These are phyloP conservation scores for Microcos paniculata DNA, from an alignment of 345 rosid genomes.

Conservation along the genomic window DNA sequence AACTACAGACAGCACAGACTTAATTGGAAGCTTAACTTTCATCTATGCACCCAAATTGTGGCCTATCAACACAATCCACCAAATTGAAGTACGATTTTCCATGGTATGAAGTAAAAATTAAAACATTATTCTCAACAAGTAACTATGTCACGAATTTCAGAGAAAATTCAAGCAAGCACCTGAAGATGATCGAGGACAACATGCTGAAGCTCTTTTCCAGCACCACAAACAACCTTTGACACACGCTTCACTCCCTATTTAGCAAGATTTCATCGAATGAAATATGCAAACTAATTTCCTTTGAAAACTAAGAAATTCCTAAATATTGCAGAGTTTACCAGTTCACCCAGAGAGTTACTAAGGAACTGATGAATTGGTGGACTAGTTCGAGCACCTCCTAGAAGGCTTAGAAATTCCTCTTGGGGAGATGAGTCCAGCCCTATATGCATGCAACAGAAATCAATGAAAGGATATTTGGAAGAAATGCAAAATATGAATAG, in stretches of 20 bases:
- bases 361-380: conserved; percentile 91
- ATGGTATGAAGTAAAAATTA: neutral
- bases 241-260: conserved; percentile 87
- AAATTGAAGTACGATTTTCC: conserved; percentile 9
- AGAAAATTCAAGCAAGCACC: conserved; percentile 41
- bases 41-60: neutral
- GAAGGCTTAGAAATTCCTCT: conserved; percentile 90
- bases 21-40: neutral
- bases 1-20: neutral
- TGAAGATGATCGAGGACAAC: conserved; percentile 86
- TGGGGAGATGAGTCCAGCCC: conserved; percentile 90
- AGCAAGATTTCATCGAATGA: conserved; percentile 22
- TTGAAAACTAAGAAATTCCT: conserved; percentile 8
- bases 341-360: conserved; percentile 83
- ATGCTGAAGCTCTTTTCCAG: conserved; percentile 88
- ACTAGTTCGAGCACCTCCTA: conserved; percentile 88
- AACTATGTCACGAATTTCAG: conserved; percentile 14
- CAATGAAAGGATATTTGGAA: conserved; percentile 20
- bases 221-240: conserved; percentile 74
- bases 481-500: conserved; percentile 8
- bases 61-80: neutral
- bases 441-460: conserved; percentile 30
- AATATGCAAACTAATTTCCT: conserved; percentile 11
- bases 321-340: conserved; percentile 42
- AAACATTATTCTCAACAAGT: neutral